Percentiles rank a stretch among this genome's conserved stretches.
Evolutionary conservation across 2,329 filamentous ascomycete species (phyloP).

Genomic region (Mariannaea elegans): DNA sequence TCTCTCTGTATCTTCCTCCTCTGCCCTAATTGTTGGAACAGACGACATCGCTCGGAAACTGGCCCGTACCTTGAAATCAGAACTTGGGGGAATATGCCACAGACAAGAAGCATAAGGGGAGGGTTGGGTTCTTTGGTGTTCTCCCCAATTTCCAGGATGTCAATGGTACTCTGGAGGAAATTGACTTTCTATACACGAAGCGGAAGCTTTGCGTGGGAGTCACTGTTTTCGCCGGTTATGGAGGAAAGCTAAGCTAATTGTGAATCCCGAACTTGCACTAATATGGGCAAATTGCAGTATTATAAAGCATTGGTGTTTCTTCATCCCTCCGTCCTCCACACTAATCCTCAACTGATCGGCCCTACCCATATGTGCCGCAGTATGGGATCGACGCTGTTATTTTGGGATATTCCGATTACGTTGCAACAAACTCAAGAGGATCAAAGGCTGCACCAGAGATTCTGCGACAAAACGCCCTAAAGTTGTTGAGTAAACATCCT

Average conservation of each 20-base stretch:
- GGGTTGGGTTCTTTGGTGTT: conserved; percentile 38
- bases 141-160: conserved; percentile 38
- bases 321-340: conserved; percentile 29
- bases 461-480: neutral
- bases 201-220: conserved; percentile 37
- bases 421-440: conserved; percentile 12
- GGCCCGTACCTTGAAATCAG: conserved; percentile 14
- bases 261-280: conserved; percentile 34
- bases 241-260: conserved; percentile 31
- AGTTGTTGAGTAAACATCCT: neutral
- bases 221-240: conserved; percentile 35
- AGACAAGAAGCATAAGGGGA: neutral
- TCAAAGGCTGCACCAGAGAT: neutral
- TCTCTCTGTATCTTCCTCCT: conserved; percentile 20
- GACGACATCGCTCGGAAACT: conserved; percentile 10
- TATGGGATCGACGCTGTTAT: conserved; percentile 21
- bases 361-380: conserved; percentile 42
- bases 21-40: conserved; percentile 13
- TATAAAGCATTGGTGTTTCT: conserved; percentile 38
- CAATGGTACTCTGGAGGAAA: conserved; percentile 35
- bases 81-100: neutral
- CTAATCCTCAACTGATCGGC: neutral
- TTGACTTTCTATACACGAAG: conserved; percentile 34
- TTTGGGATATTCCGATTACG: conserved; percentile 19
- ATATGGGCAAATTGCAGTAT: conserved; percentile 38